Evolutionary conservation across 2,329 filamentous ascomycete genomes (phyloP).

Genomic region (Fusarium anguioides): DNA sequence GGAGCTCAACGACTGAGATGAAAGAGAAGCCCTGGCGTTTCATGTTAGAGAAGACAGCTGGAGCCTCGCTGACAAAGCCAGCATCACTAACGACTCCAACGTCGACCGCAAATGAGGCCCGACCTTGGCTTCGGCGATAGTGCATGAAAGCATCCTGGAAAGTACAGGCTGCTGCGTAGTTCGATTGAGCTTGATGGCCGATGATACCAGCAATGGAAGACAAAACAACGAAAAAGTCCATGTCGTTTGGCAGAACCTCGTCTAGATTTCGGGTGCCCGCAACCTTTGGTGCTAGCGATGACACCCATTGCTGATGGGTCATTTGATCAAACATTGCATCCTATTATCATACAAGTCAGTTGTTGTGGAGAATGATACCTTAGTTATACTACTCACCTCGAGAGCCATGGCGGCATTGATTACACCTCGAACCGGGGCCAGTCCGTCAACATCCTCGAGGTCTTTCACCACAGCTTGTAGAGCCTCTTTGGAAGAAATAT

Average conservation of each 20-base stretch:
- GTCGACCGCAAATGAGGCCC: conserved; percentile 37
- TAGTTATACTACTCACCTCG: neutral
- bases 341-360: neutral
- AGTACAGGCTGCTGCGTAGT: conserved; percentile 42
- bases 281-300: conserved; percentile 52
- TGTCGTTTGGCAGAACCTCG: conserved; percentile 29
- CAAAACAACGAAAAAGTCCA: conserved; percentile 55
- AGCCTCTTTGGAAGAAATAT: conserved; percentile 1
- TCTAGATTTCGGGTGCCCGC: conserved; percentile 58
- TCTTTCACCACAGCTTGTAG: neutral
- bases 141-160: conserved; percentile 52
- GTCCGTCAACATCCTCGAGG: neutral
- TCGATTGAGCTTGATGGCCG: conserved; percentile 44
- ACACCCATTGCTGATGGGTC: conserved; percentile 52
- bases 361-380: neutral
- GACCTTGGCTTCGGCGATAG: conserved; percentile 29
- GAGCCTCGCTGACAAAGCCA: too few species aligned
- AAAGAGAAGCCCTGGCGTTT: conserved; percentile 1
- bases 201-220: conserved; percentile 52
- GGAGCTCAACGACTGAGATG: conserved; percentile 16
- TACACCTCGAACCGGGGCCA: neutral
- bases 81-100: conserved; percentile 40
- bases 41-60: conserved; percentile 25
- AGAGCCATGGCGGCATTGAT: conserved; percentile 6
- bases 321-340: conserved; percentile 49